A percentile compares a stretch with the other conserved stretches of the same genome.
These are phyloP conservation scores for Rhizoclosmatium sp. DNA, from an alignment of 192 early-diverging fungal species.

Conservation along the genomic window DNA sequence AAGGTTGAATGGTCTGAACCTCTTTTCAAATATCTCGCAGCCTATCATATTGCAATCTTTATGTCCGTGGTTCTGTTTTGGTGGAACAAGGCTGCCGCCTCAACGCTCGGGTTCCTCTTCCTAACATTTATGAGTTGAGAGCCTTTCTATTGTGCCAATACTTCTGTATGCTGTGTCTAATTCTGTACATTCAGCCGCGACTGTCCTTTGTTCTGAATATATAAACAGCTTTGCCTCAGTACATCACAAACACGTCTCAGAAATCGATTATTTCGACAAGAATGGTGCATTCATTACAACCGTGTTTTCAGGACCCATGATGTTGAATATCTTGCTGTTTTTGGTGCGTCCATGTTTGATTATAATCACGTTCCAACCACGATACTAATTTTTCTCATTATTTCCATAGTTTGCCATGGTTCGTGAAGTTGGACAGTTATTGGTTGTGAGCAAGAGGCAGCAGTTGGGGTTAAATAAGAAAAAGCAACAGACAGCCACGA, in stretches of 20 bases:
- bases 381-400: neutral
- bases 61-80: conserved; percentile 32
- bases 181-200: conserved; percentile 14
- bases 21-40: conserved; percentile 30
- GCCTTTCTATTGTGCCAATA: conserved; percentile 5
- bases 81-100: conserved; percentile 9
- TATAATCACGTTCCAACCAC: neutral
- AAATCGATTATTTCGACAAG: conserved; percentile 51
- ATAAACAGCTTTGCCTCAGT: conserved; percentile 38
- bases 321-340: conserved; percentile 38
- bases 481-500: neutral
- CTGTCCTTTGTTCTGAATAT: conserved; percentile 28
- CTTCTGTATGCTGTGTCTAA: too few relatives aligned
- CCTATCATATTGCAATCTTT: conserved; percentile 36
- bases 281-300: conserved; percentile 45
- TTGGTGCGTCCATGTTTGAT: conserved; percentile 33
- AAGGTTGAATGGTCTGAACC: conserved; percentile 51
- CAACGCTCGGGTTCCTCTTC: neutral
- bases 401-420: conserved; percentile 23
- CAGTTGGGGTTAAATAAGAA: conserved; percentile 21
- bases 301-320: conserved; percentile 44
- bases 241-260: conserved; percentile 24
- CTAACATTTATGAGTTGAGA: conserved; percentile 1
- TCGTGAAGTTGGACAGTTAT: conserved; percentile 10
- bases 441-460: conserved; percentile 19